Evolutionary conservation across 306 rosid genomes (phyloP), one percentile per base, ranked within the genome.

Genomic region (Trichosanthes truncata): DNA sequence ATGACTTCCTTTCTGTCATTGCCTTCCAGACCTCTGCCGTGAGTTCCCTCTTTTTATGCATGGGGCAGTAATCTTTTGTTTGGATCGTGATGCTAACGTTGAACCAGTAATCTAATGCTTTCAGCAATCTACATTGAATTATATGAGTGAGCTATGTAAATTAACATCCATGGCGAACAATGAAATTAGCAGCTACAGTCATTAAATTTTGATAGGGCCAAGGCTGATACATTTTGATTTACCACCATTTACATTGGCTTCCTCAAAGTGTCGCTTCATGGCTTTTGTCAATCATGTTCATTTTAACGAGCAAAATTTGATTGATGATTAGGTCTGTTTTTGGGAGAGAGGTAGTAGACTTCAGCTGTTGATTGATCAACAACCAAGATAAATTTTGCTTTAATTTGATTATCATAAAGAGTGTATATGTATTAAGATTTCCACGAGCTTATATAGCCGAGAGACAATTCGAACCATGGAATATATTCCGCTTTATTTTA

Each of bases 21-120:
- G 73, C 91, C 84, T 90, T 90, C 85, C 98, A 95, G 59, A 92
- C 96, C 80, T 92, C 89, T 12, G 96, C 97, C 23, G 98, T 95
- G 81, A 91, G 98, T 92, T 35, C 46, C 65, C 74, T 15, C 3
- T 36, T 20, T 49, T 51, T 55, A 9, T 74, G 41, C 61, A 51
- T 51, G 2, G n/a, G 33, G 40, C 14, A 15, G 26, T 49, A 6
- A 74, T 52, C 79, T 53, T 52, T 53, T 35, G 63, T 26, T 29
- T 74, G 63, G 26, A 49, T 49, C 9, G 49, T 49, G 36, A 7
- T 49, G 45, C 20, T 43, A n/a, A 40, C 9, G n/a, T 69, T 36
- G 7, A 36, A 66, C 10, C 40, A 45, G 5, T 1, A 29, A 46
- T 73, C 43, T 73, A 52, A 26, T 21, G 51, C 40, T 72, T 7